A percentile compares a stretch with the other conserved stretches of the same genome.
Evolutionary conservation across 1,284 basidiomycete genomes (phyloP).

Genomic region (Cryptococcus sp.): DNA sequence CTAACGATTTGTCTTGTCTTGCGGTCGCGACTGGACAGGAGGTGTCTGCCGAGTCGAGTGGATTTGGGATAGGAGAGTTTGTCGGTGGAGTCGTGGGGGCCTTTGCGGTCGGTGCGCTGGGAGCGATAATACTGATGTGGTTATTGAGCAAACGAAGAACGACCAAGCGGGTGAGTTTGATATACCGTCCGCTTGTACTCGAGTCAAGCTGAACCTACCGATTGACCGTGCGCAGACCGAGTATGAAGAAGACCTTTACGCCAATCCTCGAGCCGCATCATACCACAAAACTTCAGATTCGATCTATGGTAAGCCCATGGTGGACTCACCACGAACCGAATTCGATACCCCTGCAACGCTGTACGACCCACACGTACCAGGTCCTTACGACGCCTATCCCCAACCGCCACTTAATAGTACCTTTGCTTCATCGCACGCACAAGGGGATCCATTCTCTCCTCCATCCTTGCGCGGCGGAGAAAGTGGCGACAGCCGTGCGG

Average conservation of each 20-base stretch:
- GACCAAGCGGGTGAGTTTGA: constrained; percentile 6
- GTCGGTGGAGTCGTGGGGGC: constrained; percentile 25
- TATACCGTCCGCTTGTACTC: neutral
- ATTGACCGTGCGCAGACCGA: neutral
- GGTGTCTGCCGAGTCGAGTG: neutral
- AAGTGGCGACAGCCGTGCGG: neutral
- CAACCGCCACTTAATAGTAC: neutral
- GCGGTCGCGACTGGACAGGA: constrained; percentile 25
- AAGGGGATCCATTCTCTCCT: neutral
- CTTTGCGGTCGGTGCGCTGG: constrained; percentile 26
- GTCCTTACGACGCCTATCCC: constrained; percentile 8
- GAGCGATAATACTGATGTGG: constrained; percentile 20
- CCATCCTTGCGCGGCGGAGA: neutral
- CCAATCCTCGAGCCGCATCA: constrained; percentile 19
- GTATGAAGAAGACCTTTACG: constrained; percentile 16
- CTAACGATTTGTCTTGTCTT: constrained; percentile 26
- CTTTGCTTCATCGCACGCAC: neutral
- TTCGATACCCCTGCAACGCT: constrained; percentile 23
- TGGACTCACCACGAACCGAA: constrained; percentile 16
- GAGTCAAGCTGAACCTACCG: neutral
- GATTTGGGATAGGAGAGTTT: constrained; percentile 15
- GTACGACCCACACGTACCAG: constrained; percentile 19
- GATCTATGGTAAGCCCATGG: constrained; percentile 10
- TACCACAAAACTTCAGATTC: constrained; percentile 14
- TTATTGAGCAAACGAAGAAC: constrained; percentile 3